Evolutionary conservation across 371 early-diverging fungal genomes (phyloP).

Genomic region (Rhizopus stolonifer): DNA sequence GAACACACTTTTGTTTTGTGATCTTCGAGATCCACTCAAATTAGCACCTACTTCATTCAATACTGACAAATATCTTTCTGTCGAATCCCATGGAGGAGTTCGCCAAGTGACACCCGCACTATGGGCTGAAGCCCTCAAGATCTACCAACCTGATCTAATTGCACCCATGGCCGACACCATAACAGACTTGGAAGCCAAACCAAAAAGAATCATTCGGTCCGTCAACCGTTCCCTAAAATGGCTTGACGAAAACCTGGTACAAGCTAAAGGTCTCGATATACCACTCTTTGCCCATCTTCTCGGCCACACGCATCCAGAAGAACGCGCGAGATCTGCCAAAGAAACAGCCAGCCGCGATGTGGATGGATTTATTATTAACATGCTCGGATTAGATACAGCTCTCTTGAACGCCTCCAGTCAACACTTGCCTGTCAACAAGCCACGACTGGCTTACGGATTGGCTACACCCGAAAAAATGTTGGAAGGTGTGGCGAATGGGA

Average conservation of each 20-base stretch:
- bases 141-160: conserved; percentile 57
- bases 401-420: conserved; percentile 36
- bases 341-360: conserved; percentile 58
- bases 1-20: conserved; percentile 57
- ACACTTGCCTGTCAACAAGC: conserved; percentile 44
- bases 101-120: conserved; percentile 56
- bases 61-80: conserved; percentile 64
- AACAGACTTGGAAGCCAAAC: conserved; percentile 48
- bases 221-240: conserved; percentile 69
- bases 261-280: conserved; percentile 36
- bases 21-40: conserved; percentile 64
- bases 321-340: conserved; percentile 58
- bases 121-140: conserved; percentile 48
- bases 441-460: conserved; percentile 49
- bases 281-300: conserved; percentile 61
- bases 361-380: conserved; percentile 47
- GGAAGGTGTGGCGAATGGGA: conserved; percentile 58
- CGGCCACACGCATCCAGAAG: conserved; percentile 52
- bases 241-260: conserved; percentile 39
- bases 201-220: conserved; percentile 64
- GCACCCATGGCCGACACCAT: conserved; percentile 47
- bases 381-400: conserved; percentile 23
- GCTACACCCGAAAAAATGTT: conserved; percentile 59
- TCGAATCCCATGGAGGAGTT: conserved; percentile 68
- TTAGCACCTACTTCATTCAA: conserved; percentile 48